Evolutionary conservation across 495 filamentous ascomycete species (phyloP), one percentile per base, ranked within the genome.

Genomic region (Cudoniella acicularis): DNA sequence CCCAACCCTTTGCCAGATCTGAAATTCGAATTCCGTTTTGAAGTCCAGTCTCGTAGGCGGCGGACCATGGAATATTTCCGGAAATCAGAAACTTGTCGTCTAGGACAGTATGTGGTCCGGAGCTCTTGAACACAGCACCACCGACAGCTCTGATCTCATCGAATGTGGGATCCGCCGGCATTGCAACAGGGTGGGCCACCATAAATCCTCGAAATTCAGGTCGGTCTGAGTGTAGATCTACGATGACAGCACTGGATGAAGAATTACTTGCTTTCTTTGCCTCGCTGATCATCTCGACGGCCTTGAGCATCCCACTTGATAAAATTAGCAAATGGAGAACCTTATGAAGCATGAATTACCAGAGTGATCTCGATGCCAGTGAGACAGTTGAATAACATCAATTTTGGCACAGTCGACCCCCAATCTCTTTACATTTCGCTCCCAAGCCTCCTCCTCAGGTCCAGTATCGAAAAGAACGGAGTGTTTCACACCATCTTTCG

Each of bases 321-420:
- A 4, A 36, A 6, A 13, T 8, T 6, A 48, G 22, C 16, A 16
- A n/a, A n/a, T 20, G 50, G 49, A 10, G 49, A 2, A 1, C 75
- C 74, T 78, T 43, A 76, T 80, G 45, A 26, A 48, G 1, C n/a
- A 30, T 2, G 42, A n/a, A 27, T 2, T 21, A 58, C 56, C 56
- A 10, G 56, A 62, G 65, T 86, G 83, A 58, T 86, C 83, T 23
- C 83, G 79, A 72, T 86, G 83, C 83, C 82, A 86, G 59, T 86
- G 83, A 4, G 77, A 70, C 17, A 78, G 67, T 25, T 73, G 69
- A 20, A 78, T 67, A 1, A 60, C 59, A 47, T 73, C 72, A 40
- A 78, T 66, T 2, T 17, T 43, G 4, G 60, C 69, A 1, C 83
- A 65, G 68, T 81, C 72, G 1, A 77, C 67, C 23, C 72, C 68